Evolutionary conservation across 208 protist genomes (phyloP), one percentile per base, ranked within the genome.

Genomic region (Trypanosoma theileri): DNA sequence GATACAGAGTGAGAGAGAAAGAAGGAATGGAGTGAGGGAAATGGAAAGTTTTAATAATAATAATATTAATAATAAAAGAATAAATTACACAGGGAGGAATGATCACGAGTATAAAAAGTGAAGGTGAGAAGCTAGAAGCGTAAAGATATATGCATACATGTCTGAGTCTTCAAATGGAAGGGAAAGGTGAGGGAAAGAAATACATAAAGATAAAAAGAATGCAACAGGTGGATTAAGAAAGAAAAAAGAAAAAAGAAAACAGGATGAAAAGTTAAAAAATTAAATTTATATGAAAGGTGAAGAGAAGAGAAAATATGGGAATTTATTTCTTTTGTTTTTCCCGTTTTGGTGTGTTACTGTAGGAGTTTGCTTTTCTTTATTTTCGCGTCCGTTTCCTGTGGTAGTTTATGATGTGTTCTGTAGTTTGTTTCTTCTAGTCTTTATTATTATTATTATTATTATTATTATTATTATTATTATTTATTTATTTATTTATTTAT

Each of bases 351-450:
- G 31, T 61, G n/a, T 44, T 21, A 40, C 1, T 10, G 11, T 41
- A 19, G 28, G 35, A 21, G 12, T 19, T 19, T 44, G 14, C 19
- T 24, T 46, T 42, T 48, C 26, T 62, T 59, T 57, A 48, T 22
- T 54, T 59, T 61, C 71, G 59, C 44, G 13, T 64, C 53, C 35
- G 7, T 59, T 65, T 22, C 42, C 9, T 48, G 10, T 64, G 41
- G 19, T 64, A 64, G 6, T 42, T 9, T 0, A 19, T 4, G 35
- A 45, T 14, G 1, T 41, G 17, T 45, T n/a, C 13, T 45, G 24
- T 45, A 26, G 8, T 24, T 52, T 63, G 4, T 63, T 46, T 45
- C 22, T 63, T 51, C 21, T 26, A 3, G 41, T 59, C 59, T 35
- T 35, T 35, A 35, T 35, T 35, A 35, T 35, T 35, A 35, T 35